Base-by-base conservation (phyloP, 805 yeast genomes). In the Brettanomyces sp. region DNA sequence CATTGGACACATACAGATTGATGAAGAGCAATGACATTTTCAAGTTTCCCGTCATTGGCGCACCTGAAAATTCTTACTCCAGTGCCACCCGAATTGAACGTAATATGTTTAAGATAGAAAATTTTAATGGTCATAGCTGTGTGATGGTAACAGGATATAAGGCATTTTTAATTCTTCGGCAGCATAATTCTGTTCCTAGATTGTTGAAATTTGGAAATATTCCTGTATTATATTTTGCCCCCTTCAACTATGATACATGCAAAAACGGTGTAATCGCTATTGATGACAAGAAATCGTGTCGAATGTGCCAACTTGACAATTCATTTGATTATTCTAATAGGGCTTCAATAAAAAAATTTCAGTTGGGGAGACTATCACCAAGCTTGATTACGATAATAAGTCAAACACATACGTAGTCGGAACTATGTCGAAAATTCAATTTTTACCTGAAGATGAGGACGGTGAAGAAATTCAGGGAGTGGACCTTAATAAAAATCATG, bases 41-140 rank as follows among this genome's bases (percentile, higher is more conserved):
- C 34, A 65, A 72, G 53, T 51, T 69, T 21, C 61, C 71, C 4
- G 71, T 82, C 9, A 79, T 87, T 1, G 95, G 95, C 46, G 93
- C 91, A 0, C 91, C 93, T 1, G 83, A 79, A 46, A 84, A 84
- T 60, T 84, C 90, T 1, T 82, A 79, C 55, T 72, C 85, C 1
- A 71, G 76, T 47, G 86, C 86, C 39, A 83, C 82, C 1, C 71
- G 70, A 4, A 73, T 84, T 41, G 95, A 85, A 60, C 73, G 93
- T 62, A 75, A 78, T 48, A 66, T 82, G 63, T 75, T 78, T 46
- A 72, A 80, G 58, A 64, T 84, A 49, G 72, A 77, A 4, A 72
- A 77, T 48, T 66, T 80, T 41, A 76, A 76, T 50, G 85, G 81
- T 1, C 70, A 72, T 48, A 72, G 80, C 0, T 71, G 79, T 14